Conservation (phyloP, 192 early-diverging fungal species). For the Coemansia asiatica region DNA sequence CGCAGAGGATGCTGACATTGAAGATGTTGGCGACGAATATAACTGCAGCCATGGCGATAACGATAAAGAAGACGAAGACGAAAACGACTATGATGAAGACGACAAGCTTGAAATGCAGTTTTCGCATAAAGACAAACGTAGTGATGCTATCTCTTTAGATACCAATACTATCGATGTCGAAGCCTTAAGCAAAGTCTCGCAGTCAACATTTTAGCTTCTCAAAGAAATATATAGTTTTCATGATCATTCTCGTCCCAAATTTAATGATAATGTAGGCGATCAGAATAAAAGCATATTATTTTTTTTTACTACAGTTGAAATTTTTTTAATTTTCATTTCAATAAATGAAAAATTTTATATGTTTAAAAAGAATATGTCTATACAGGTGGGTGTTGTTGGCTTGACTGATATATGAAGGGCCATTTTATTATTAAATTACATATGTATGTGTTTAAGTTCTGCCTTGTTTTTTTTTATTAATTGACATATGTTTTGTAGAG, state of each 20-base stretch:
- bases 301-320: not conserved
- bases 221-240: not conserved
- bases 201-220: not conserved
- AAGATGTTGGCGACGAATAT: not conserved
- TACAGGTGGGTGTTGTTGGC: not conserved
- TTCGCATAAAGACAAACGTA: not conserved
- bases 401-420: not conserved
- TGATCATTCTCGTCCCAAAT: not conserved
- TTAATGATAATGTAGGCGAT: not conserved
- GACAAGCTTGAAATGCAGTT: conserved; percentile 13
- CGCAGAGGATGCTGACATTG: not conserved
- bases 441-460: not conserved
- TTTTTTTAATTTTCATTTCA: not conserved
- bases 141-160: not conserved
- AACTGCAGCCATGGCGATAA: not conserved
- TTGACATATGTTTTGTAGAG: not conserved
- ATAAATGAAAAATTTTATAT: not conserved
- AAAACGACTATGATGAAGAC: conserved; percentile 9
- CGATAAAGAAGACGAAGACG: not conserved
- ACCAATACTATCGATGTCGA: not conserved
- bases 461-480: not conserved
- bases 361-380: not conserved
- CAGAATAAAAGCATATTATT: not conserved
- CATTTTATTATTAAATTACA: not conserved
- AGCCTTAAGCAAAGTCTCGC: not conserved